Conservation (phyloP, 2,329 filamentous ascomycete species). For the Exophiala oligosperma region DNA sequence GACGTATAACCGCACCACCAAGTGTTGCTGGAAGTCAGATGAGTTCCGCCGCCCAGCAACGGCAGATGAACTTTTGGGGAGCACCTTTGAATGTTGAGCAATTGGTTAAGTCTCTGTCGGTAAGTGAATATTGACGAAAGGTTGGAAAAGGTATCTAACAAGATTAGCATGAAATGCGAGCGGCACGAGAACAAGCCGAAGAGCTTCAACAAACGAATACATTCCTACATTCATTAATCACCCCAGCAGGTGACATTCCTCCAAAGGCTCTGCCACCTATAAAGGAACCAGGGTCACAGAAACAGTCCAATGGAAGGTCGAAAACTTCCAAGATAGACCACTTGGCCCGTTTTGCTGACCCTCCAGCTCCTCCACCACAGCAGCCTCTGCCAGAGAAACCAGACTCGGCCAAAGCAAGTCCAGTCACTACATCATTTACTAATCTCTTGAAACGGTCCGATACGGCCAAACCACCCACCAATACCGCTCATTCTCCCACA, state of each 20-base stretch:
- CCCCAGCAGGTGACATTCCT: conserved; percentile 59
- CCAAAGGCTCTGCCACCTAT: conserved; percentile 49
- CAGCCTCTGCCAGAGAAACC: conserved; percentile 93
- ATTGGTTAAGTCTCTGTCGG: conserved; percentile 83
- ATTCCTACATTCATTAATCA: conserved; percentile 75
- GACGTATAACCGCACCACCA: conserved; percentile 58
- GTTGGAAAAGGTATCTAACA: conserved; percentile 8
- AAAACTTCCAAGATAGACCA: conserved; percentile 65
- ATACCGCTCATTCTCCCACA: conserved; percentile 45
- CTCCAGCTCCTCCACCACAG: conserved; percentile 88
- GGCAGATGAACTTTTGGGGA: conserved; percentile 78
- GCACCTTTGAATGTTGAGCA: conserved; percentile 91
- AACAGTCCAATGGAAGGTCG: conserved; percentile 47
- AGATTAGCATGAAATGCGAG: conserved; percentile 80
- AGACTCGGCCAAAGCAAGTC: conserved; percentile 58
- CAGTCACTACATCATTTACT: conserved; percentile 46
- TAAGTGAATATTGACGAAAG: conserved; percentile 47
- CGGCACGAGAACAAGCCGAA: conserved; percentile 81
- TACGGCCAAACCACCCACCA: conserved; percentile 69
- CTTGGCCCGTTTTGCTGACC: conserved; percentile 85
- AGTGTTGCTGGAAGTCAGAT: conserved; percentile 58
- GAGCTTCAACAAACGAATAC: conserved; percentile 81
- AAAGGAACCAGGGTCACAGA: conserved; percentile 44
- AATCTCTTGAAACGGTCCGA: conserved; percentile 72
- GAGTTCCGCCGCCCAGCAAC: conserved; percentile 66